Evolutionary conservation across 768 basidiomycete species (phyloP), one percentile per base, ranked within the genome.

Genomic region (Xanthoconium purpureum): DNA sequence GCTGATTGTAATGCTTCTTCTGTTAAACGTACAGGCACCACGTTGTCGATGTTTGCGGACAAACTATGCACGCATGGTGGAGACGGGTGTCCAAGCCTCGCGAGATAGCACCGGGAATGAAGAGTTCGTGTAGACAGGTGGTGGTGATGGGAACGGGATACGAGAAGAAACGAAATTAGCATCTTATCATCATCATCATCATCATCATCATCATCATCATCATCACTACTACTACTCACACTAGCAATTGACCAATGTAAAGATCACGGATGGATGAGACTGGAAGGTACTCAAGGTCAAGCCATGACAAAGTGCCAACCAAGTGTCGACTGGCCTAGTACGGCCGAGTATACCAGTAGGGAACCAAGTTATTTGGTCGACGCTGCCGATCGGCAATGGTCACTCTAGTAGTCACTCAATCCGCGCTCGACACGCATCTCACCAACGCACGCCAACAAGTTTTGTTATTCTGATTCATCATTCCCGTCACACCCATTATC

Each of bases 401-500:
- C 24, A 4, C 4, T 4, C 24, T 24, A 24, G 33, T 35, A 35
- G 33, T 9, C 8, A 12, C n/a, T 3, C 9, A 11, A 24, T 11
- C n/a, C 40, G 11, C 14, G 38, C 38, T 17, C 14, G 38, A 39
- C 17, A n/a, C 44, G 24, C 15, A 17, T 13, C n/a, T 6, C 18
- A 11, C 15, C 13, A 28, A 14, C 28, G 42, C 29, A 8, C 14
- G 14, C 2, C 29, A n/a, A 11, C 24, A 24, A 24, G 24, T 12
- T 7, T 29, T 17, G 30, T 12, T 57, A 54, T 50, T 62, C 50
- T 8, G 50, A 54, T 39, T 15, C 43, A 35, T 47, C n/a, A 11
- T 39, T 35, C 11, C 2, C n/a, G 12, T 42, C 17, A 3, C 24
- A 12, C 14, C 24, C 29, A 14, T 65, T 60, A 49, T 79, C 68